Percentiles rank a stretch among this genome's conserved stretches.
phyloP scores from a whole-genome alignment of 176 grass and related monocot species.

The Areca catechu region DNA sequence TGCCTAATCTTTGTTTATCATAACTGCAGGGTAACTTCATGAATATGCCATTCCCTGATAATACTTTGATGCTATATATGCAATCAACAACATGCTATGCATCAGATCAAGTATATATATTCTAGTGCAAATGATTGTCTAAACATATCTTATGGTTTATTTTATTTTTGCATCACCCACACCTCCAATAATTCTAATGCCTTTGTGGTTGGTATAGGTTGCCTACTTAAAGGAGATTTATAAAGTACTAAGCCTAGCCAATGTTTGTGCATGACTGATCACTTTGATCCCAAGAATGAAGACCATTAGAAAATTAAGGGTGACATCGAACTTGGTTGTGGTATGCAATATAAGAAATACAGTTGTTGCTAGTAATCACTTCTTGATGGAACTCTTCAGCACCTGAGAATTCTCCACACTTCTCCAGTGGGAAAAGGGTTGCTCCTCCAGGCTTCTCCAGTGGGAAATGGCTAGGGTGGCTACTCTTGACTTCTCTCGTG shows the following conservation, averaged over 20 bases:
- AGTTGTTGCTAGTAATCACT: too few species aligned
- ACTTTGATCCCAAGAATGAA: background rate
- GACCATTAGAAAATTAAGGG: background rate
- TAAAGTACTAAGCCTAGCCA: background rate
- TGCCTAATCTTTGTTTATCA: too few species aligned
- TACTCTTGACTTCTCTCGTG: too few species aligned
- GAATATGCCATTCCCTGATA: background rate
- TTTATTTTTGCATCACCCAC: background rate
- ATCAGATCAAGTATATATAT: background rate
- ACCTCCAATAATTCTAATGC: background rate
- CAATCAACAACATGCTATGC: background rate
- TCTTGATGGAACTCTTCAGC: too few species aligned
- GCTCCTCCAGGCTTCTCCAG: too few species aligned
- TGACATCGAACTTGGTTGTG: background rate
- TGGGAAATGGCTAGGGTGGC: too few species aligned
- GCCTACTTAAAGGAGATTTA: background rate
- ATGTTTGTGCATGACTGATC: background rate
- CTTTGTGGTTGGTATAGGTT: background rate
- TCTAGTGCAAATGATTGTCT: background rate
- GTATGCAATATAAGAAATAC: background rate
- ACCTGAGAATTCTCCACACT: too few species aligned
- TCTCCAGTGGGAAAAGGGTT: too few species aligned
- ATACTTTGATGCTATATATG: conserved; percentile 1
- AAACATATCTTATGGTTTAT: background rate
- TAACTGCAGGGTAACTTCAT: background rate